Evolutionary conservation across 2,329 filamentous ascomycete species (phyloP).

Genomic region (Kalmusia sp.): DNA sequence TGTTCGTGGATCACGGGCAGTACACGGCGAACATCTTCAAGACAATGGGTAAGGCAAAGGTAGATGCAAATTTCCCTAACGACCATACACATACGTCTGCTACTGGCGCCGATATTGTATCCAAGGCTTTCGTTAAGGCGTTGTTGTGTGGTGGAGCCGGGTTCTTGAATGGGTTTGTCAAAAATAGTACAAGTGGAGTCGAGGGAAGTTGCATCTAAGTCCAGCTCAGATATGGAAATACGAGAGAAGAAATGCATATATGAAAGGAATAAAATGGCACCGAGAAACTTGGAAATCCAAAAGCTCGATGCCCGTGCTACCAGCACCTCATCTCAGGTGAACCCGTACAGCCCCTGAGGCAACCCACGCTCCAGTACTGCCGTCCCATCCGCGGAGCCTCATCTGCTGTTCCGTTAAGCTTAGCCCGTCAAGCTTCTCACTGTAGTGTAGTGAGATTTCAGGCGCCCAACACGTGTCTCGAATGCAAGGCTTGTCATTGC

Average conservation of each 20-base stretch:
- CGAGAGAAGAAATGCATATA: not conserved
- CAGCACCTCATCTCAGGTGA: no score
- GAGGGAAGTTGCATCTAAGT: slow-evolving; percentile 37
- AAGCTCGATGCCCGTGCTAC: no score
- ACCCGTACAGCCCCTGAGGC: no score
- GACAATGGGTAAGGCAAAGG: slow-evolving; percentile 56
- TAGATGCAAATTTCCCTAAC: slow-evolving; percentile 63
- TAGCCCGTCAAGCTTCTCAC: not conserved
- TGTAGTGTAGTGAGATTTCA: not conserved
- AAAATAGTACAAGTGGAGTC: slow-evolving; percentile 40
- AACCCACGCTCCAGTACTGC: no score
- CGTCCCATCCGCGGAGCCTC: no score
- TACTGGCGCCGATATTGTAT: slow-evolving; percentile 62
- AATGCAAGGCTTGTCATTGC: not conserved
- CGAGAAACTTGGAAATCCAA: no score
- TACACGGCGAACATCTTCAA: slow-evolving; percentile 64
- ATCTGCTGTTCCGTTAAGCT: not conserved
- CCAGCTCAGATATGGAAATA: not conserved
- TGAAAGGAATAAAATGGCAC: no score
- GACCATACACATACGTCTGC: slow-evolving; percentile 70
- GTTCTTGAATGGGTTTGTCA: slow-evolving; percentile 49
- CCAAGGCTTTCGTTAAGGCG: slow-evolving; percentile 66
- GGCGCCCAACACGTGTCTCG: not conserved
- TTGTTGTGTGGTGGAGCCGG: slow-evolving; percentile 58
- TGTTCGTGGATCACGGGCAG: slow-evolving; percentile 66